Conservation (phyloP, 331 rosid genomes). For the Quercus lobata region DNA sequence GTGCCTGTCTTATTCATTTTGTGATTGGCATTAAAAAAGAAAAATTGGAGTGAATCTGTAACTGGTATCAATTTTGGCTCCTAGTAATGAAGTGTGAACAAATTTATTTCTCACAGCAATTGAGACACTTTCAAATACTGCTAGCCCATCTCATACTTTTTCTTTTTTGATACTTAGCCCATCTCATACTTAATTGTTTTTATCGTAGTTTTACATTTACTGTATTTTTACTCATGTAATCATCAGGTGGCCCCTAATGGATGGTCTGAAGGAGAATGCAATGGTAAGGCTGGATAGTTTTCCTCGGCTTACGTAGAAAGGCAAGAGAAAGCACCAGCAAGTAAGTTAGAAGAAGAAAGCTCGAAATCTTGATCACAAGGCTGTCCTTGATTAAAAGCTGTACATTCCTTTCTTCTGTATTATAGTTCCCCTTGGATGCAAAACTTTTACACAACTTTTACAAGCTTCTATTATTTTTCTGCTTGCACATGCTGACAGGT, state of each 20-base stretch:
- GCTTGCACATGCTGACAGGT: constrained; percentile 1
- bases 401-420: constrained; percentile 27
- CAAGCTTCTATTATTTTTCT: constrained; percentile 11
- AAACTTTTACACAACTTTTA: constrained; percentile 4
- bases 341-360: constrained; percentile 35
- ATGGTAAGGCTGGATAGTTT: constrained; percentile 85
- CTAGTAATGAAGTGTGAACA: not conserved
- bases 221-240: not conserved
- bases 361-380: constrained; percentile 2
- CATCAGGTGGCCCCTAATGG: constrained; percentile 67
- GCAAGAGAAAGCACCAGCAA: constrained; percentile 58
- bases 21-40: not conserved
- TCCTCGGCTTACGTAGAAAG: constrained; percentile 81
- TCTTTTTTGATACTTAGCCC: not conserved
- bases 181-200: not conserved
- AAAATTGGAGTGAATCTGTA: not conserved
- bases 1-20: not conserved
- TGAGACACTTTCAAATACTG: not conserved
- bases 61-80: constrained; percentile 1
- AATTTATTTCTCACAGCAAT: not conserved
- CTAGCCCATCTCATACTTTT: no score
- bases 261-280: constrained; percentile 92
- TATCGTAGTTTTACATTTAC: not conserved
- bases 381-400: constrained; percentile 22
- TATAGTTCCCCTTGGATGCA: constrained; percentile 9